Conservation (phyloP, 352 stramenopile species). For the Sclerospora graminicola region DNA sequence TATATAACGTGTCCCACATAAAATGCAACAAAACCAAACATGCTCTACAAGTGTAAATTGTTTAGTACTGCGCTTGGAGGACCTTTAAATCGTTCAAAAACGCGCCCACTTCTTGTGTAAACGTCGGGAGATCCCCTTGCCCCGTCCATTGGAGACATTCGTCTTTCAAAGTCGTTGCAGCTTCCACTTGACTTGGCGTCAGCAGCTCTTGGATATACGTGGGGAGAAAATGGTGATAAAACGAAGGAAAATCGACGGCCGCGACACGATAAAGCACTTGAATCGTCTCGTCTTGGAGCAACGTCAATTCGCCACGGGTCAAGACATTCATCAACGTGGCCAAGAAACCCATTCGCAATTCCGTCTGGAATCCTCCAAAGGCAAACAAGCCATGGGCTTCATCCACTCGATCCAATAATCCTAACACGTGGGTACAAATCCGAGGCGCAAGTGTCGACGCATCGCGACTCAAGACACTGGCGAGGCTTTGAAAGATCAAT, state of each 20-base stretch:
- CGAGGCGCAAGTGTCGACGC: slow-evolving; percentile 40
- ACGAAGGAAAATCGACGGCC: slow-evolving; percentile 61
- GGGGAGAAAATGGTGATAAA: slow-evolving; percentile 61
- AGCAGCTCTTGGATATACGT: slow-evolving; percentile 59
- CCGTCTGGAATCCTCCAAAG: slow-evolving; percentile 60
- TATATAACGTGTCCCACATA: too few species aligned
- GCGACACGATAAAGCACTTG: slow-evolving; percentile 58
- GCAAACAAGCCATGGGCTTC: slow-evolving; percentile 51
- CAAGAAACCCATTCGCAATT: slow-evolving; percentile 67
- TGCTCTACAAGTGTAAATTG: too few species aligned
- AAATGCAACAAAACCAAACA: too few species aligned
- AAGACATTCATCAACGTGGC: slow-evolving; percentile 72
- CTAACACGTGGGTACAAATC: slow-evolving; percentile 65
- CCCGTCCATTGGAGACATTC: slow-evolving; percentile 65
- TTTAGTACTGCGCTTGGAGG: slow-evolving; percentile 51
- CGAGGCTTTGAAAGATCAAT: slow-evolving; percentile 68
- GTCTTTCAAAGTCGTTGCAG: slow-evolving; percentile 36
- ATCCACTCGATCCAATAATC: slow-evolving; percentile 55
- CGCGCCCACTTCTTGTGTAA: slow-evolving; percentile 51
- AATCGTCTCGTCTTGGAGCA: slow-evolving; percentile 71
- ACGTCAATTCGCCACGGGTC: slow-evolving; percentile 66
- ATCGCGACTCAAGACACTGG: slow-evolving; percentile 46
- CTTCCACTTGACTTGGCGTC: slow-evolving; percentile 35
- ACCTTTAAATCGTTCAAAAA: slow-evolving; percentile 76
- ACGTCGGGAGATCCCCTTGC: slow-evolving; percentile 65